Evolutionary conservation across 352 stramenopile genomes (phyloP), one percentile per base, ranked within the genome.

Genomic region (Pythium utonaiense): DNA sequence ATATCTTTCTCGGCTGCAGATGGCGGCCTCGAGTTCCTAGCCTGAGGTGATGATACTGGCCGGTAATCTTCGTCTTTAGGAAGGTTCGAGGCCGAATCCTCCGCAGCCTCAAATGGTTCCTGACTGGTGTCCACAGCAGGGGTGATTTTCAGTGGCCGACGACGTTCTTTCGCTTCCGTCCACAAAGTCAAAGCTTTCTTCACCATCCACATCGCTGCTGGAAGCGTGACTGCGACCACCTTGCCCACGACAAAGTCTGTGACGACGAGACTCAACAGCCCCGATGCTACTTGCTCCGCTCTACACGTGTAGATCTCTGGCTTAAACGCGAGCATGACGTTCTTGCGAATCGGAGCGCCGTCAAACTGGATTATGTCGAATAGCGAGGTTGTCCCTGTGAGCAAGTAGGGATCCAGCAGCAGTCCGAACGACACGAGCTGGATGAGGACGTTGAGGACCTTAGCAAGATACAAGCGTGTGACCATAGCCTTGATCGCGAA

Each of bases 401-500:
- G 69, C 49, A 93, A 34, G 28, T 81, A 80, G 17, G 85, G 85
- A 19, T 93, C 75, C 7, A 92, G 51, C 8, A 94, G 65, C 24
- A 91, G 60, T 21, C 70, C 69, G 57, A 86, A 91, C 22, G 85
- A 92, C 55, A 83, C 80, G 24, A 94, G 42, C 59, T 94, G 85
- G 47, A 94, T 91, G 16, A 91, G 38, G 1, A 89, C 80, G 51
- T 94, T 94, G 17, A 94, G 69, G 24, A 89, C 80, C 62, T 94
- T 92, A n/a, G 85, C 80, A 41, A 94, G 42, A 50, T 91, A 94
- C 40, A 94, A 50, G 1, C 83, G 78, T 24, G 77, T 91, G 33
- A 93, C 75, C 79, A 91, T 90, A 8, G 80, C 78, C 63, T 94
- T 92, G 67, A 91, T 91, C 16, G 77, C 69, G 64, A 93, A 92